These are phyloP conservation scores for Diospyros kaki DNA, from an alignment of 148 eudicot species.

Conservation along the genomic window DNA sequence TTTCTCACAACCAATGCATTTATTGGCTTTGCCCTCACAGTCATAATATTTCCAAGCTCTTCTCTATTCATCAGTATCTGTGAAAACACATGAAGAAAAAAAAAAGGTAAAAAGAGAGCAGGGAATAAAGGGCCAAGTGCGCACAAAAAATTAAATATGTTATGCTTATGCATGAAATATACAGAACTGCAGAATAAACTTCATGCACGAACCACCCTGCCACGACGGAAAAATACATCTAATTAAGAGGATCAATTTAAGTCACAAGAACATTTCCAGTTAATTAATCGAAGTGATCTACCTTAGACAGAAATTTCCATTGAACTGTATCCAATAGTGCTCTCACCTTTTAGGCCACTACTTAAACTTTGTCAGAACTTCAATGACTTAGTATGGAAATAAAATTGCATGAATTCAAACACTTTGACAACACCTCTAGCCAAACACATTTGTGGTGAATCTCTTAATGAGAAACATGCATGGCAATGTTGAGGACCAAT, in stretches of 20 bases:
- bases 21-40: constrained; percentile 38
- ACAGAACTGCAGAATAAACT: no score
- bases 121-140: neutral
- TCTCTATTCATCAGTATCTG: constrained; percentile 47
- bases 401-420: neutral
- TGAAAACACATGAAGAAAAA: neutral
- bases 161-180: no score
- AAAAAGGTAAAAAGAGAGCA: neutral
- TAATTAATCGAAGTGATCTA: neutral
- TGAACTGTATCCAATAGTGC: neutral
- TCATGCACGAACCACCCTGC: no score
- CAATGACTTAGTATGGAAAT: neutral
- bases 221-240: no score
- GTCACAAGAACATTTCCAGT: neutral
- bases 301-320: neutral
- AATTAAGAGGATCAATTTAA: no score
- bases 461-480: neutral
- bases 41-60: constrained; percentile 43
- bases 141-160: neutral
- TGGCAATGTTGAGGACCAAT: neutral
- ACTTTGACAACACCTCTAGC: neutral
- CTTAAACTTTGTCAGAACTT: neutral
- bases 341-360: neutral
- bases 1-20: constrained; percentile 24
- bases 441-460: neutral